A percentile compares a stretch with the other conserved stretches of the same genome.
These are phyloP conservation scores for Rostrohypoxylon terebratum DNA, from an alignment of 495 filamentous ascomycete species.

Conservation along the genomic window DNA sequence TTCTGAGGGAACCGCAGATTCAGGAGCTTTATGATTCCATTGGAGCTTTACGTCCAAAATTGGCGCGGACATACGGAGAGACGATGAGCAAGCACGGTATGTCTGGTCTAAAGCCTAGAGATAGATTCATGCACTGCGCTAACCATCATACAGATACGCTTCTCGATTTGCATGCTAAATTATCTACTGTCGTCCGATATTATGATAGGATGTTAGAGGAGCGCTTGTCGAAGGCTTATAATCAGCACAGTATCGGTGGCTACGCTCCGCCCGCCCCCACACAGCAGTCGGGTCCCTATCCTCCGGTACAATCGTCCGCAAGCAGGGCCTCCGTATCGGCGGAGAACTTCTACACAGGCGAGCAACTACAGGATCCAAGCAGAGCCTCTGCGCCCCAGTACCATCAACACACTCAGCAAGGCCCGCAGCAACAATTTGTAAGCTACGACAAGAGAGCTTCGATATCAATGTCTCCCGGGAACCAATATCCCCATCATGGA, in stretches of 20 bases:
- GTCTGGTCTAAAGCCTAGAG: slow-evolving; percentile 40
- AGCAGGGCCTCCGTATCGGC: slow-evolving; percentile 63
- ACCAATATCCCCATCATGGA: slow-evolving; percentile 62
- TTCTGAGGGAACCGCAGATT: slow-evolving; percentile 94
- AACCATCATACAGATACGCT: slow-evolving; percentile 74
- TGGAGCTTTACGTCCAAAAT: slow-evolving; percentile 87
- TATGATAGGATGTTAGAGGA: slow-evolving; percentile 99
- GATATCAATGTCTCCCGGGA: slow-evolving; percentile 46
- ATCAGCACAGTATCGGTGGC: slow-evolving; percentile 74
- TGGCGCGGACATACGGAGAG: slow-evolving; percentile 96
- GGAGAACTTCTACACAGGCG: slow-evolving; percentile 85
- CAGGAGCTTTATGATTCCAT: slow-evolving; percentile 99
- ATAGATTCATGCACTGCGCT: slow-evolving; percentile 46
- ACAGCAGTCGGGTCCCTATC: slow-evolving; percentile 74
- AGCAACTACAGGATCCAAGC: slow-evolving; percentile 66
- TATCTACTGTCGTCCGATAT: slow-evolving; percentile 97
- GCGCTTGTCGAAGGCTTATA: slow-evolving; percentile 90
- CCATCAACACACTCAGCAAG: slow-evolving; percentile 50
- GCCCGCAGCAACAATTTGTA: slow-evolving; percentile 53
- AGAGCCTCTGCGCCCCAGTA: slow-evolving; percentile 56
- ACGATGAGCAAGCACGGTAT: slow-evolving; percentile 99
- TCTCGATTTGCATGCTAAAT: slow-evolving; percentile 91
- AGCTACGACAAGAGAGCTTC: slow-evolving; percentile 57
- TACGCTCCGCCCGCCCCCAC: slow-evolving; percentile 63
- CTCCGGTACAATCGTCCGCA: slow-evolving; percentile 65